These are phyloP conservation scores for Cyclostephanos invisitatus DNA, from an alignment of 108 stramenopile genomes.

Conservation along the genomic window DNA sequence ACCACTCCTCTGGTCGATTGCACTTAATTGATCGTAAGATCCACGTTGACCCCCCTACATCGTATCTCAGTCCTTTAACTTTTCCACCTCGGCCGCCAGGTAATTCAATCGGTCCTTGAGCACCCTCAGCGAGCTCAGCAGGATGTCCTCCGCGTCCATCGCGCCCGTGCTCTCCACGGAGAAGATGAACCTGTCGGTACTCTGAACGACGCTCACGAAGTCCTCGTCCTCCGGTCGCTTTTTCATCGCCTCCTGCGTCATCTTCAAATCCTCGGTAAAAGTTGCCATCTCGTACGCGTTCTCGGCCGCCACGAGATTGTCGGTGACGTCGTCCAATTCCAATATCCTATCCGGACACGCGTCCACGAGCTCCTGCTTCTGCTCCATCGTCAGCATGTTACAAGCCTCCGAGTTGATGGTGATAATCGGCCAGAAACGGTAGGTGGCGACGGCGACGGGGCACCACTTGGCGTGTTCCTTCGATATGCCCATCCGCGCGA, in stretches of 20 bases:
- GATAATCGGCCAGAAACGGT: constrained; percentile 92
- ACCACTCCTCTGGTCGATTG: neutral
- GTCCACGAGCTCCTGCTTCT: constrained; percentile 86
- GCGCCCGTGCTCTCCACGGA: constrained; percentile 83
- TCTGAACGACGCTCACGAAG: constrained; percentile 73
- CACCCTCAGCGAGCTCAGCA: constrained; percentile 72
- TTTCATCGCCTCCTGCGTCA: constrained; percentile 75
- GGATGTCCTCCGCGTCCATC: constrained; percentile 90
- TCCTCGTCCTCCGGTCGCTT: constrained; percentile 84
- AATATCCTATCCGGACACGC: constrained; percentile 89
- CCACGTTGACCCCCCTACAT: neutral
- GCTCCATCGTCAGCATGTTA: constrained; percentile 84
- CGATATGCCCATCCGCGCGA: constrained; percentile 93
- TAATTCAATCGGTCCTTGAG: constrained; percentile 81
- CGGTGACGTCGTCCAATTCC: constrained; percentile 75
- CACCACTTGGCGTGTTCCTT: constrained; percentile 99
- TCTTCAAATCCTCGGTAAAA: constrained; percentile 81
- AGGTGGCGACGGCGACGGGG: constrained; percentile 94
- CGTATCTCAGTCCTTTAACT: constrained; percentile 67
- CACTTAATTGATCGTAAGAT: neutral
- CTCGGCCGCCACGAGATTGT: constrained; percentile 66
- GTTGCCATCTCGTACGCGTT: constrained; percentile 85
- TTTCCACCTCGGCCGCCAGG: constrained; percentile 82
- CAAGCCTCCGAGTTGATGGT: constrained; percentile 87
- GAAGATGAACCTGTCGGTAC: constrained; percentile 82